Percentiles rank a stretch among this genome's conserved stretches.
Conservation (phyloP, 2,329 filamentous ascomycete genomes). For the Spiromastix sp. region DNA sequence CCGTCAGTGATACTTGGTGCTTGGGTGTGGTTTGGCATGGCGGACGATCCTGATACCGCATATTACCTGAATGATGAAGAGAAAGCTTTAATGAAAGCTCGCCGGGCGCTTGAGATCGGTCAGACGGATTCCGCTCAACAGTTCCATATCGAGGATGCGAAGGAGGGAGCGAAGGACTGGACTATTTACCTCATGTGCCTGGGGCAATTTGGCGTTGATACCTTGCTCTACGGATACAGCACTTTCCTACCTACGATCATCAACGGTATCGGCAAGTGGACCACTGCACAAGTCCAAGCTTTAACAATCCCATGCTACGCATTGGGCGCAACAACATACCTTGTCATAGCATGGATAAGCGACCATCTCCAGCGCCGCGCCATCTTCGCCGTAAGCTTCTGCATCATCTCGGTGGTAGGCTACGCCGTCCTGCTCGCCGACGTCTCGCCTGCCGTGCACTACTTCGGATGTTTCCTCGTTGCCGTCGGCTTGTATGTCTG, state of each 20-base stretch:
- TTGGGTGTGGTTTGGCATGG: slow-evolving; percentile 47
- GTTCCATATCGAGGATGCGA: slow-evolving; percentile 54
- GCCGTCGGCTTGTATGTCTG: slow-evolving; percentile 59
- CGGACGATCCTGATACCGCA: slow-evolving; percentile 56
- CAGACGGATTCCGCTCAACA: slow-evolving; percentile 40
- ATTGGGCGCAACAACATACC: slow-evolving; percentile 59
- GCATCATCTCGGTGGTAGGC: slow-evolving; percentile 53
- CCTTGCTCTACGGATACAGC: slow-evolving; percentile 68
- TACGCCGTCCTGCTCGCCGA: slow-evolving; percentile 59
- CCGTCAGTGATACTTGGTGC: slow-evolving; percentile 47
- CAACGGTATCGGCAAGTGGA: slow-evolving; percentile 54
- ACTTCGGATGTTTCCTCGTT: slow-evolving; percentile 68
- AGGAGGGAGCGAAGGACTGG: slow-evolving; percentile 61
- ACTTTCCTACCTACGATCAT: slow-evolving; percentile 76
- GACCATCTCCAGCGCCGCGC: slow-evolving; percentile 58
- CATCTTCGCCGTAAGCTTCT: slow-evolving; percentile 54
- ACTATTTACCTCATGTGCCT: slow-evolving; percentile 62
- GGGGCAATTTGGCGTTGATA: slow-evolving; percentile 63
- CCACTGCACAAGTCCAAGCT: slow-evolving; percentile 57
- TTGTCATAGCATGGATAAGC: slow-evolving; percentile 54
- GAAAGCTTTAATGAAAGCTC: slow-evolving; percentile 44
- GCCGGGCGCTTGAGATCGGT: slow-evolving; percentile 42
- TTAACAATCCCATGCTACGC: slow-evolving; percentile 72
- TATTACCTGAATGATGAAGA: slow-evolving; percentile 52
- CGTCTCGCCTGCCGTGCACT: slow-evolving; percentile 52